phyloP scores from a whole-genome alignment of 1,284 basidiomycete species.

The Leccinum angustisporum region DNA sequence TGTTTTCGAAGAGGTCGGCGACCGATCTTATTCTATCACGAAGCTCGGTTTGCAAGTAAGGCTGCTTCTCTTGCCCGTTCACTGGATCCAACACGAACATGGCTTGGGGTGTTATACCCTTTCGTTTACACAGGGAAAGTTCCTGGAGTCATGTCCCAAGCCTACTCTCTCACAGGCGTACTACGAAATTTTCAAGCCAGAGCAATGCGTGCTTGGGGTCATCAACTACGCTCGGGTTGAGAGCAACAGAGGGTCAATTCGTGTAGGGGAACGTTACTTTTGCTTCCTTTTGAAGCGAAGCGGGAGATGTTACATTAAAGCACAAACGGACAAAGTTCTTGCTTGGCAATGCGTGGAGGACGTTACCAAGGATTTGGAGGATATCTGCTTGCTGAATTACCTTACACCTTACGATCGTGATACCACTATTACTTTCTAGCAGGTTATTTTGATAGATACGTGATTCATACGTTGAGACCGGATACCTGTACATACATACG shows the following conservation, averaged over 20 bases:
- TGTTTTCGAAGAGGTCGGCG: constrained; percentile 18
- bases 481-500: neutral
- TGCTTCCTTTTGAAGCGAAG: constrained; percentile 13
- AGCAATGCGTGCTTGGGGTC: constrained; percentile 18
- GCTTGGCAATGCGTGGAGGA: constrained; percentile 12
- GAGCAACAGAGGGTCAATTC: constrained; percentile 9
- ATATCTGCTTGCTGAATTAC: constrained; percentile 11
- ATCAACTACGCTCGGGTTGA: constrained; percentile 15
- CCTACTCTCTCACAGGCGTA: constrained; percentile 17
- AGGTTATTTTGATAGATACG: neutral
- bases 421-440: neutral
- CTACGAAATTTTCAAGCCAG: constrained; percentile 18
- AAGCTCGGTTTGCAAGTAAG: constrained; percentile 18
- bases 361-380: constrained; percentile 11
- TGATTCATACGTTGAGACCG: neutral
- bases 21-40: constrained; percentile 18
- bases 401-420: constrained; percentile 11
- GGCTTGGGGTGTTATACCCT: constrained; percentile 10
- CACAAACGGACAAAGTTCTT: constrained; percentile 15
- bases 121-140: constrained; percentile 14
- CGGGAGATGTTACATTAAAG: constrained; percentile 15
- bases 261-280: constrained; percentile 14
- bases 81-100: constrained; percentile 7
- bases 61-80: constrained; percentile 12
- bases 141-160: constrained; percentile 7